phyloP scores from a whole-genome alignment of 2,329 filamentous ascomycete species.

The Clarireedia hainanense region DNA sequence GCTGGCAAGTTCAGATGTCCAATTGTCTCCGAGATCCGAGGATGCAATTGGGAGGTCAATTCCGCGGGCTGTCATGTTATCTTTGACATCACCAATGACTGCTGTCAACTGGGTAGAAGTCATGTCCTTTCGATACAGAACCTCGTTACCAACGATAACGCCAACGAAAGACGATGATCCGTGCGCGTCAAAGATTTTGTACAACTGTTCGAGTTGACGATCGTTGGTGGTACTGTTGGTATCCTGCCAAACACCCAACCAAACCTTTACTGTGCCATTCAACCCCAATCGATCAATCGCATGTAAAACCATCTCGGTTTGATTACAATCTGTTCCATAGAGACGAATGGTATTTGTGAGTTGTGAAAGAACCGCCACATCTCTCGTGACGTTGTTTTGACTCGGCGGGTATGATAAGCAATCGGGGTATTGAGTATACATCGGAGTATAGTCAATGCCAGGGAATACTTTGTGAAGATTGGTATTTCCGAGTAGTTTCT shows the following conservation, averaged over 20 bases:
- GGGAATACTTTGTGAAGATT: constrained; percentile 89
- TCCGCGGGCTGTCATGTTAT: constrained; percentile 60
- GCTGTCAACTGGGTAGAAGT: constrained; percentile 53
- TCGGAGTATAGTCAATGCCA: constrained; percentile 89
- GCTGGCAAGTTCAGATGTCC: constrained; percentile 61
- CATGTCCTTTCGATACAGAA: constrained; percentile 70
- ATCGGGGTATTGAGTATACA: constrained; percentile 83
- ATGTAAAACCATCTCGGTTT: constrained; percentile 87
- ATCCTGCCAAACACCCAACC: constrained; percentile 93
- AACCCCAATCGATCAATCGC: constrained; percentile 69
- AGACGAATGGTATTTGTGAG: constrained; percentile 81
- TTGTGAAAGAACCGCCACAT: constrained; percentile 83
- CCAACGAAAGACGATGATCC: constrained; percentile 64
- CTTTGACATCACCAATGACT: constrained; percentile 59
- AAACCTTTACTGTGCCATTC: constrained; percentile 69
- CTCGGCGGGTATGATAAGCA: constrained; percentile 71
- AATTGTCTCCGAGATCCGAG: constrained; percentile 83
- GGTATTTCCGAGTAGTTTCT: constrained; percentile 70
- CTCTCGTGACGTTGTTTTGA: constrained; percentile 90
- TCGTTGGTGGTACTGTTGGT: constrained; percentile 73
- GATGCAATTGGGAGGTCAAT: constrained; percentile 72
- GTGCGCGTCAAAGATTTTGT: constrained; percentile 67
- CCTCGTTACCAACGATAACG: constrained; percentile 76
- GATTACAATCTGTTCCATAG: constrained; percentile 96
- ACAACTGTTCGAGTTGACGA: constrained; percentile 78